These are phyloP conservation scores for Microstegium vimineum DNA, from an alignment of 176 grass and related monocot species.

Conservation along the genomic window DNA sequence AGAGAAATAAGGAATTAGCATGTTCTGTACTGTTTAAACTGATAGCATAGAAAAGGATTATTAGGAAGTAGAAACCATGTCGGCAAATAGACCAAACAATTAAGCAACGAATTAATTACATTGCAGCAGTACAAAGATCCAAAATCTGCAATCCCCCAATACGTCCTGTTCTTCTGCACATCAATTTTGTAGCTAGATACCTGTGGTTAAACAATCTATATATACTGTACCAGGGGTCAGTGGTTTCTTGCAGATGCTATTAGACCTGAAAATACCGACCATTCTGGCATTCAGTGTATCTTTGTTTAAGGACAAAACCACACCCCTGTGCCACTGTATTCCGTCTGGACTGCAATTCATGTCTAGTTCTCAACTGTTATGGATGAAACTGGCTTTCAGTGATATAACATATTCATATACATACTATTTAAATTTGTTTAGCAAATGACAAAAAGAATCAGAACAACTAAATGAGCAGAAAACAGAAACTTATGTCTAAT, in stretches of 20 bases:
- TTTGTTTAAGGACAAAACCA: slow-evolving; percentile 30
- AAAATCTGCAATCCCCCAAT: not conserved
- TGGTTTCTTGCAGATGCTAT: slow-evolving; percentile 19
- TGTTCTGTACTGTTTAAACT: slow-evolving; percentile 2
- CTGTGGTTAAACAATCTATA: not conserved
- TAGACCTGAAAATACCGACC: not conserved
- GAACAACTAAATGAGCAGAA: too few species aligned
- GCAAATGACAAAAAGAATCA: too few species aligned
- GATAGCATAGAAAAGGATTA: not conserved
- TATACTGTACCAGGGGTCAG: not conserved
- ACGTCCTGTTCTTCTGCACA: not conserved
- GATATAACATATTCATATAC: too few species aligned
- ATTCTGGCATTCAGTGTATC: slow-evolving; percentile 20
- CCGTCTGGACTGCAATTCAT: not conserved
- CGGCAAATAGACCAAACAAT: not conserved
- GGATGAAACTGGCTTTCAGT: too few species aligned
- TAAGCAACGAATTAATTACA: not conserved
- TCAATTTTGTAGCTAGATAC: not conserved
- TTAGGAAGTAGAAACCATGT: not conserved
- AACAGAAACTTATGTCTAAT: not conserved
- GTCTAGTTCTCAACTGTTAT: too few species aligned
- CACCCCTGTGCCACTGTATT: slow-evolving; percentile 12
- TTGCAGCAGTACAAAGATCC: not conserved
- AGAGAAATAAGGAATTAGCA: slow-evolving; percentile 11
- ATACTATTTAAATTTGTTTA: too few species aligned